Base-by-base conservation (phyloP, 441 rosid species). In the Rhodomyrtus psidioides region DNA sequence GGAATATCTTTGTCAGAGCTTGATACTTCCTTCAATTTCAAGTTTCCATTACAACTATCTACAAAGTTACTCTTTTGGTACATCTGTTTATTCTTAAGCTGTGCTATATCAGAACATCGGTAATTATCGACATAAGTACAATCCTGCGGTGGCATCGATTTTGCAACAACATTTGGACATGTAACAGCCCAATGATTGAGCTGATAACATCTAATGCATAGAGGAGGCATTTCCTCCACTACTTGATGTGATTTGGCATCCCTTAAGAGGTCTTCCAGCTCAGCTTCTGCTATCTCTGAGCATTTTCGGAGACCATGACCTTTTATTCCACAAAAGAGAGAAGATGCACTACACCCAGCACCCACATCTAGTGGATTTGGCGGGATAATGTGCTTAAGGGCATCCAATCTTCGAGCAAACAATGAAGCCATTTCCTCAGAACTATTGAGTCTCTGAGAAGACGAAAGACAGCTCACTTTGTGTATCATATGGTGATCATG, bases 181-280 rank as follows among this genome's bases (percentile, higher is more conserved):
- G 91, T 82, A 87, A 92, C 90, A 85, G 98, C 98, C 99, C 98
- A 95, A 85, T 97, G 98, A 89, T 89, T 88, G 76, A 89, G 91
- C 90, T 92, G 94, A 88, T 91, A 93, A 90, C 98, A 94, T 92
- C 94, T 93, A 84, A 94, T 89, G 88, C 97, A 94, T 75, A 92
- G 83, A 86, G 91, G 87, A 86, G 93, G 87, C n/a, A 86, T 84
- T 85, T 87, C 92, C 74, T 93, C 91, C 60, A 81, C 88, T 46
- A 89, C 89, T 81, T 89, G 85, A 70, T 86, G 87, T 83, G 90
- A 89, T 87, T 85, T 91, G 76, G 90, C 55, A 85, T 90, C 93
- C 84, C 86, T 89, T 58, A 89, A 75, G 75, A 95, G 89, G 90
- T 93, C 90, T 89, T 94, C 93, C 49, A 95, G 93, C 88, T 95